Evolutionary conservation across 805 yeast genomes (phyloP).

Genomic region (Saturnispora sanitii): DNA sequence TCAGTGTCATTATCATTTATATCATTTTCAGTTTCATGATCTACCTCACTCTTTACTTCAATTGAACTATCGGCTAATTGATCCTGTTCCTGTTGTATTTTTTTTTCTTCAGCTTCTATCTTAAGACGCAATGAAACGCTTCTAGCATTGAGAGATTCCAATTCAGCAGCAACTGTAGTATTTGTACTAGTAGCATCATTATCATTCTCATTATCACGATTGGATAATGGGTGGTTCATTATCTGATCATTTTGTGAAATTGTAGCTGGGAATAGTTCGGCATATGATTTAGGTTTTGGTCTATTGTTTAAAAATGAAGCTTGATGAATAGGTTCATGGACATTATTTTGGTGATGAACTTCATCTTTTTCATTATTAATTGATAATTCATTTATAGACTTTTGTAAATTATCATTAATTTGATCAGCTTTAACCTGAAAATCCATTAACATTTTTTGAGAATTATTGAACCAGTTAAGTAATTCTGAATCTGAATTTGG

Average conservation of each 20-base stretch:
- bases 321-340: no score
- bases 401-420: slow-evolving; percentile 1
- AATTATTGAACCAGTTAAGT: slow-evolving; percentile 36
- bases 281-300: slow-evolving; percentile 3
- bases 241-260: not conserved
- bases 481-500: slow-evolving; percentile 20
- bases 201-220: not conserved
- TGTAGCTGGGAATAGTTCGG: slow-evolving; percentile 4
- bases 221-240: no score
- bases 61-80: not conserved
- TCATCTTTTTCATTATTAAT: slow-evolving; percentile 7
- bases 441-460: slow-evolving; percentile 32
- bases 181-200: not conserved
- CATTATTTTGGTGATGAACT: no score
- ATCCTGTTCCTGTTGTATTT: not conserved
- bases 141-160: slow-evolving; percentile 4
- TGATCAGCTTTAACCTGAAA: slow-evolving; percentile 10
- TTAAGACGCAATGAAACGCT: not conserved
- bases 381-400: slow-evolving; percentile 1
- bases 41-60: no score
- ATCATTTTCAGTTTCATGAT: no score
- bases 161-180: not conserved
- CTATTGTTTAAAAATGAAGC: slow-evolving; percentile 2
- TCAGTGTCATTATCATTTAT: no score
- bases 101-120: not conserved